Evolutionary conservation across 805 yeast species (phyloP).

Genomic region (Myxozyma geophila): DNA sequence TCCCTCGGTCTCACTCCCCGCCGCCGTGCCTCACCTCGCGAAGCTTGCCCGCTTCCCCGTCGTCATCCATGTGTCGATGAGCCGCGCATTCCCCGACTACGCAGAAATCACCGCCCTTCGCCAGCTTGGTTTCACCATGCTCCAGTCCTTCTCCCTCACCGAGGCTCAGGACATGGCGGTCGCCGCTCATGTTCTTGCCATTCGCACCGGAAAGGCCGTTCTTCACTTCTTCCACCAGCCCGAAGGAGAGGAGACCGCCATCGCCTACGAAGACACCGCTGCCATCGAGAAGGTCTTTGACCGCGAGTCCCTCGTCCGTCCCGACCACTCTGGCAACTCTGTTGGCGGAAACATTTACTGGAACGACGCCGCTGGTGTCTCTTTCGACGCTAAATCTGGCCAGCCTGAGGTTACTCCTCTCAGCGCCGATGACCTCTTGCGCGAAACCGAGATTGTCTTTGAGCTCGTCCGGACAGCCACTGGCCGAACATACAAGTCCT

Average conservation of each 20-base stretch:
- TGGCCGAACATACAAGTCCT: constrained; percentile 47
- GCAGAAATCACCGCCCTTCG: constrained; percentile 72
- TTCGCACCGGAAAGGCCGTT: constrained; percentile 57
- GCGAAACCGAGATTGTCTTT: constrained; percentile 38
- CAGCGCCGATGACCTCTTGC: constrained; percentile 13
- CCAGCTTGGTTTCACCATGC: constrained; percentile 64
- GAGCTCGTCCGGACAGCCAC: constrained; percentile 46
- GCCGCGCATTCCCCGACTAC: constrained; percentile 57
- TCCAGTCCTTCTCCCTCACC: constrained; percentile 65
- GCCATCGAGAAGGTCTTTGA: constrained; percentile 24
- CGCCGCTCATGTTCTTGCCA: constrained; percentile 63
- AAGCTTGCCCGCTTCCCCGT: constrained; percentile 50
- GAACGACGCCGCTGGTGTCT: constrained; percentile 30
- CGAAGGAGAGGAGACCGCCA: constrained; percentile 17
- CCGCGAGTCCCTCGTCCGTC: constrained; percentile 18
- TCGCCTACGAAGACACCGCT: constrained; percentile 29
- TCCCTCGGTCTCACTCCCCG: constrained; percentile 58
- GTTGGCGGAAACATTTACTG: constrained; percentile 36
- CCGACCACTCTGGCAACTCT: constrained; percentile 29
- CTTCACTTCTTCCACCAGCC: constrained; percentile 64
- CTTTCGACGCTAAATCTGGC: constrained; percentile 28
- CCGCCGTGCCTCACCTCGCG: constrained; percentile 62
- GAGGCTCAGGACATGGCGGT: constrained; percentile 61
- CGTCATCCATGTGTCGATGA: constrained; percentile 58
- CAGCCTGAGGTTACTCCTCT: constrained; percentile 31